Evolutionary conservation across 2,329 filamentous ascomycete genomes (phyloP).

Genomic region (Zymoseptoria crescenta): DNA sequence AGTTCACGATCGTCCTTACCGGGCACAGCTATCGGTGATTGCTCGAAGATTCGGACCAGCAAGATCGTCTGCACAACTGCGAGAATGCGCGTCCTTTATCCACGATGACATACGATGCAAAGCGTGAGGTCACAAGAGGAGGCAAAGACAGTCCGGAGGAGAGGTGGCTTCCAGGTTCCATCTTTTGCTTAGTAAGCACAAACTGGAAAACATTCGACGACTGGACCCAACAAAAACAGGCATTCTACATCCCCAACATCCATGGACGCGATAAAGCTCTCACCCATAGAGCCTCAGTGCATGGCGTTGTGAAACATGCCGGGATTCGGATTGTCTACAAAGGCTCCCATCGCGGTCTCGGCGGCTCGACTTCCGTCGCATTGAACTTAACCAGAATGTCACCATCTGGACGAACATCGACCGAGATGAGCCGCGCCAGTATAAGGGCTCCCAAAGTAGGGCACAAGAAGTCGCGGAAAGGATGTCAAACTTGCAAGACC

Average conservation of each 20-base stretch:
- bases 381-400: not conserved
- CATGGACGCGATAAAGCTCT: not conserved
- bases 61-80: not conserved
- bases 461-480: conserved; percentile 48
- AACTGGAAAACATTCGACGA: not conserved
- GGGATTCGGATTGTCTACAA: not conserved
- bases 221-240: not conserved
- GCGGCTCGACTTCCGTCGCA: not conserved
- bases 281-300: not conserved
- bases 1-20: not conserved
- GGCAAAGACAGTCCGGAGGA: too few species aligned
- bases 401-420: not conserved
- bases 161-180: too few species aligned
- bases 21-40: not conserved
- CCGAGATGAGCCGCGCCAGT: conserved; percentile 8
- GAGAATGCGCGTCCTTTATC: too few species aligned
- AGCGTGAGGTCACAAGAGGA: too few species aligned
- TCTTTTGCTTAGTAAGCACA: too few species aligned
- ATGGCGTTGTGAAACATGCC: not conserved
- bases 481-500: conserved; percentile 51
- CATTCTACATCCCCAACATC: not conserved
- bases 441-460: conserved; percentile 20
- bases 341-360: not conserved
- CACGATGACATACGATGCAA: too few species aligned
- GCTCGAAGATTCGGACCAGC: not conserved